Conservation (phyloP, 805 yeast species). For the Candida orba region DNA sequence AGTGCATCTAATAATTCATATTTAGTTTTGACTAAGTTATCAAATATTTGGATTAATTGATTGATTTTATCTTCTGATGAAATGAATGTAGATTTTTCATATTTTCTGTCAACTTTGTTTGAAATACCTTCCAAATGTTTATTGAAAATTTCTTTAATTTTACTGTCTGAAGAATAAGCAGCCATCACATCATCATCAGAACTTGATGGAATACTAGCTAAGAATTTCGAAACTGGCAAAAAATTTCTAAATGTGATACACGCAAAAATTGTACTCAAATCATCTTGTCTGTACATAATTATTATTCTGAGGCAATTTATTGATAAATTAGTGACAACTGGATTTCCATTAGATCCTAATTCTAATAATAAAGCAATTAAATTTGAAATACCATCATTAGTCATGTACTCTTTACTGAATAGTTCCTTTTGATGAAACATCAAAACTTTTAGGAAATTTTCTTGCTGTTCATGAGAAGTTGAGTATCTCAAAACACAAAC, state of each 20-base stretch:
- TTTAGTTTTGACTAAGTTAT: constrained; percentile 16
- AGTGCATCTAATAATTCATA: constrained; percentile 19
- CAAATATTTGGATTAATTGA: constrained; percentile 12
- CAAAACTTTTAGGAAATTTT: constrained; percentile 24
- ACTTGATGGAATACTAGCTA: constrained; percentile 18
- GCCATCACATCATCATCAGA: constrained; percentile 25
- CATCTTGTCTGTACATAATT: constrained; percentile 26
- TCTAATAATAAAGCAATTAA: constrained; percentile 25
- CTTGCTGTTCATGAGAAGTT: constrained; percentile 18
- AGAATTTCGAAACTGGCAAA: constrained; percentile 15
- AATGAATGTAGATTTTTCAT: constrained; percentile 11
- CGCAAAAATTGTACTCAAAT: constrained; percentile 21
- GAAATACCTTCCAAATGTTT: constrained; percentile 19
- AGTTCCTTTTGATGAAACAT: constrained; percentile 27
- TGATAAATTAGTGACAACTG: constrained; percentile 13
- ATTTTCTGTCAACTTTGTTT: constrained; percentile 19
- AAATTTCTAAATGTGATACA: constrained; percentile 21
- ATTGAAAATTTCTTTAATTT: constrained; percentile 13
- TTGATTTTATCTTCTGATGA: constrained; percentile 12
- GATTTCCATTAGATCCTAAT: constrained; percentile 11
- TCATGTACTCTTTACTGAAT: constrained; percentile 26
- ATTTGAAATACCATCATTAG: constrained; percentile 27
- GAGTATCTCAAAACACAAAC: constrained; percentile 15
- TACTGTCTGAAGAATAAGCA: constrained; percentile 10
- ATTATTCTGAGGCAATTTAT: constrained; percentile 28